Evolutionary conservation across 371 early-diverging fungal genomes (phyloP), one percentile per base, ranked within the genome.

Genomic region (Syncephalastrum contaminatum): DNA sequence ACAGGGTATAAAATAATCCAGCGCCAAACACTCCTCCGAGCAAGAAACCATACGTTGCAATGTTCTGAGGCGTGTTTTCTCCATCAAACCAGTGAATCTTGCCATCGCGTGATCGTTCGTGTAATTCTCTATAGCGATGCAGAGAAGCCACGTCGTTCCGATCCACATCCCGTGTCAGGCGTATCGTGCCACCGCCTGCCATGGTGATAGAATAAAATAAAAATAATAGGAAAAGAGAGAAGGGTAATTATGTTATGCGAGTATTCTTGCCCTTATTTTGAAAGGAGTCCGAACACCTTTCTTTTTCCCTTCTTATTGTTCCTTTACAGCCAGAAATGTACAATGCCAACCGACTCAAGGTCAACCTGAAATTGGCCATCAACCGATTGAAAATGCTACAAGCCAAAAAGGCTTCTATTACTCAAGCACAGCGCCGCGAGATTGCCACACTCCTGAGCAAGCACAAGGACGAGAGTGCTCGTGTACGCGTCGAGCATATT

Each of bases 401-500:
- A 59, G 88, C 88, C 41, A 96, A 96, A 64, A 95, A 93, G 73
- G 80, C 78, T 22, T 83, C 89, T 18, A 67, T 88, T 6, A 88
- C 86, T 52, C 77, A 88, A 48, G 82, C 85, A 52, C 85, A 83
- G 21, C 85, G 93, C 48, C 79, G 85, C 41, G 96, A 95, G 62
- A 92, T 97, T 51, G 92, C 94, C 0, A 60, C 67, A 1, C 76
- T 96, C 2, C 67, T 97, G 39, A 91, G 90, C 63, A 76, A 73
- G 50, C 88, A 88, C 61, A 97, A 96, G 64, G 84, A 82, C 50
- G 92, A 90, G 62, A 89, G 89, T 58, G 98, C 97, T 12, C 82
- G 90, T 25, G 88, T 96, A 30, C 76, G 94, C 59, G 94, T 94
- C 3, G 95, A 96, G 54, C 85, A 89, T 67, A 89, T 97, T 49